Percentiles rank a stretch among this genome's conserved stretches.
Conservation (phyloP, 2,329 filamentous ascomycete species). For the Claviceps sp. region DNA sequence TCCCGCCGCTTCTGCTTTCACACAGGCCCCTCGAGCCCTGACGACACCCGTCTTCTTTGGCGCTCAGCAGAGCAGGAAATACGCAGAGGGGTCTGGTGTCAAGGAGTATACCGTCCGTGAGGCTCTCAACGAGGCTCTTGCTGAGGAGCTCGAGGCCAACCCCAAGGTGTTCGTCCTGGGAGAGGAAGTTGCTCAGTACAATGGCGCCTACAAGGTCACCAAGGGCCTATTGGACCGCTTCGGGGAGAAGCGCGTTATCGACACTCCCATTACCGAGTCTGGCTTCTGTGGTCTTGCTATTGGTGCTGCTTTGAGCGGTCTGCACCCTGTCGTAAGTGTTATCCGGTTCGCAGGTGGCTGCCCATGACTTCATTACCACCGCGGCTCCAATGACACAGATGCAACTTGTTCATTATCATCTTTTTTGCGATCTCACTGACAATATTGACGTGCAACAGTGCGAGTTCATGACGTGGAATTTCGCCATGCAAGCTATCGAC, state of each 20-base stretch:
- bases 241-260: conserved; percentile 92
- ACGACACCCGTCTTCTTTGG: conserved; percentile 24
- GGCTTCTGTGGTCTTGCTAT: conserved; percentile 90
- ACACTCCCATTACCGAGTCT: conserved; percentile 95
- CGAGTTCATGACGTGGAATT: conserved; percentile 99
- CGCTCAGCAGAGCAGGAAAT: conserved; percentile 36
- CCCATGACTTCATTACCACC: too few relatives aligned
- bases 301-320: conserved; percentile 84
- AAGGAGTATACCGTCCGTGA: conserved; percentile 97
- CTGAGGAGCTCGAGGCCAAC: conserved; percentile 91
- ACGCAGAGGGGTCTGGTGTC: conserved; percentile 44
- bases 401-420: neutral
- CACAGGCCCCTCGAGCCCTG: conserved; percentile 20
- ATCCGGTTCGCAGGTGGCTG: neutral
- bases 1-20: conserved; percentile 22
- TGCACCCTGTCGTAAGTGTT: conserved; percentile 76
- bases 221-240: conserved; percentile 96
- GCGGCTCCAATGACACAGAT: neutral
- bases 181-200: conserved; percentile 99
- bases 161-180: conserved; percentile 91
- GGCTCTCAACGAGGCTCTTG: conserved; percentile 92
- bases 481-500: conserved; percentile 99
- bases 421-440: neutral
- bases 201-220: conserved; percentile 99
- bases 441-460: conserved; percentile 38